phyloP scores from a whole-genome alignment of 768 basidiomycete species.

The Tylopilus intermedius region DNA sequence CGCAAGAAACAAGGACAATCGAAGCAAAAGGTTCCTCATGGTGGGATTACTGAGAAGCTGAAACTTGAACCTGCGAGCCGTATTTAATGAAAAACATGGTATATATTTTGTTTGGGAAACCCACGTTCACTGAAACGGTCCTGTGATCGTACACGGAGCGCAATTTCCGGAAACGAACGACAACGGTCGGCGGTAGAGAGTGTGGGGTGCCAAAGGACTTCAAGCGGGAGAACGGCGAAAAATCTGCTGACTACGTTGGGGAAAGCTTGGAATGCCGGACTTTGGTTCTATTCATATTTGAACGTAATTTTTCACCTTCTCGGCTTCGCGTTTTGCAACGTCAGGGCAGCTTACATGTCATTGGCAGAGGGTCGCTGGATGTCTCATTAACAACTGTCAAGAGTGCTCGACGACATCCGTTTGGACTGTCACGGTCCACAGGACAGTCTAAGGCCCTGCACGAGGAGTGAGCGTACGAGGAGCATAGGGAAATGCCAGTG shows the following conservation, averaged over 20 bases:
- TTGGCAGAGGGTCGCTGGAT: neutral
- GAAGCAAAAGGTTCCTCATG: slow-evolving; percentile 19
- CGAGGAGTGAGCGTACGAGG: neutral
- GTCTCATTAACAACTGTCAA: neutral
- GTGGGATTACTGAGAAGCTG: neutral
- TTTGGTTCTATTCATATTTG: neutral
- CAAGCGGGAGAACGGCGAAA: neutral
- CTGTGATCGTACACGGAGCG: slow-evolving; percentile 1
- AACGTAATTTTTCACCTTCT: neutral
- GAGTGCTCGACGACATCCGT: neutral
- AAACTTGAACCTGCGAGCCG: neutral
- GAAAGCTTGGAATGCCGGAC: neutral
- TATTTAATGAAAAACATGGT: neutral
- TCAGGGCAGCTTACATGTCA: neutral
- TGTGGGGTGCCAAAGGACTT: neutral
- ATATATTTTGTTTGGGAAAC: slow-evolving; percentile 7
- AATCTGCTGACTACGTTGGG: neutral
- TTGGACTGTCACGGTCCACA: no score
- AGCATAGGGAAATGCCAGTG: neutral
- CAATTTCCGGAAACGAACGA: neutral
- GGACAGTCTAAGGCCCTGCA: no score
- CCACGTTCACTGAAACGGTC: neutral
- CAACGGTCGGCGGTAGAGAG: neutral
- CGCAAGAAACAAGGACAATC: slow-evolving; percentile 13
- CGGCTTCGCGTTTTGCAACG: neutral